Evolutionary conservation across 495 filamentous ascomycete species (phyloP).

Genomic region (Aspergillus affinis): DNA sequence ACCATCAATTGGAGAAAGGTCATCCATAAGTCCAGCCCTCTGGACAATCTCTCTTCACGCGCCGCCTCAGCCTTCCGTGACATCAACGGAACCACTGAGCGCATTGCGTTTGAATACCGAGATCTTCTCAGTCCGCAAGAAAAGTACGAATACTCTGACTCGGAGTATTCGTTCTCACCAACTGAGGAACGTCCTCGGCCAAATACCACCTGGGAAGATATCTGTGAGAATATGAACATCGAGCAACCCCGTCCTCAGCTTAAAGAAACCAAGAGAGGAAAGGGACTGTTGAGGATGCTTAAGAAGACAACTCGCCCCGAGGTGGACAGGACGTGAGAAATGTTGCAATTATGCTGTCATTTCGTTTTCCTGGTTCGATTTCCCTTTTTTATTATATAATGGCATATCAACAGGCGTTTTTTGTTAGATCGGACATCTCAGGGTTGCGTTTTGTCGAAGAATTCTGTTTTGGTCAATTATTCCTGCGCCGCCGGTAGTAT

Average conservation of each 20-base stretch:
- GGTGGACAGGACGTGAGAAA: too few relatives aligned
- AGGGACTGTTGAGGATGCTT: background rate
- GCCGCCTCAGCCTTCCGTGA: background rate
- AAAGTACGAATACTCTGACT: background rate
- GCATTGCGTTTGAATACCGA: background rate
- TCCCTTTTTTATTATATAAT: too few relatives aligned
- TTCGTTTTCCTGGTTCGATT: too few relatives aligned
- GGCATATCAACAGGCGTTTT: too few relatives aligned
- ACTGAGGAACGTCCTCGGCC: background rate
- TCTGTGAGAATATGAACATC: background rate
- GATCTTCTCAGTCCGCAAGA: background rate
- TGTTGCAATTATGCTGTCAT: too few relatives aligned
- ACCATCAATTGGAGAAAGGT: background rate
- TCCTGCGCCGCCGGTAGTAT: too few relatives aligned
- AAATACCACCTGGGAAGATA: background rate
- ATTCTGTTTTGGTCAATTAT: too few relatives aligned
- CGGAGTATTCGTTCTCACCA: background rate
- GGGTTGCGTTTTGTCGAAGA: too few relatives aligned
- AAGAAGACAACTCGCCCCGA: background rate
- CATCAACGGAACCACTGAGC: background rate
- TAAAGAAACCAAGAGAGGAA: background rate
- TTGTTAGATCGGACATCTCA: too few relatives aligned
- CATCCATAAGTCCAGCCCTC: background rate
- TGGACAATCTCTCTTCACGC: background rate
- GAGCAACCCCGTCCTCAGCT: background rate